These are phyloP conservation scores for Penicillium cosmopolitanum DNA, from an alignment of 495 filamentous ascomycete genomes.

Conservation along the genomic window DNA sequence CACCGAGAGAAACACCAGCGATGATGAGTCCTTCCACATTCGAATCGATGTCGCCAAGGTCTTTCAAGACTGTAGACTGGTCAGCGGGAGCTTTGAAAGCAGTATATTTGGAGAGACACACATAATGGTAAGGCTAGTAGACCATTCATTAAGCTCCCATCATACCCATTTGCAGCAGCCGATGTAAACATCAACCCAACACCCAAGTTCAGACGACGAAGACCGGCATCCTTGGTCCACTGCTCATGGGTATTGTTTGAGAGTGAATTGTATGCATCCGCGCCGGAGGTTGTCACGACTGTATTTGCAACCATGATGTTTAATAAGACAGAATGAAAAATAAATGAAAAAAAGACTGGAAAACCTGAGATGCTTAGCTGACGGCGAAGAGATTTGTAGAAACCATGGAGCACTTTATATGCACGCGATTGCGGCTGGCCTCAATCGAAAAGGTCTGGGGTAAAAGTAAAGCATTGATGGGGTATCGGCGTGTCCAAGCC, in stretches of 20 bases:
- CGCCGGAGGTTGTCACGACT: not conserved
- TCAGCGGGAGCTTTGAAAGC: not conserved
- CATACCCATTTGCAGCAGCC: not conserved
- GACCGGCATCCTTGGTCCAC: not conserved
- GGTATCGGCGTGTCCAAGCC: not conserved
- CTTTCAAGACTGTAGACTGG: not conserved
- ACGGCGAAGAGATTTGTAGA: not conserved
- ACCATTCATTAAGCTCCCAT: not conserved
- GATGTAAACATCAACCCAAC: not conserved
- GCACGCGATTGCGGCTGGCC: not conserved
- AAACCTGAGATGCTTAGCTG: not conserved
- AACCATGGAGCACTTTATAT: not conserved
- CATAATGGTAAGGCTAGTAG: not conserved
- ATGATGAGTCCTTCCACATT: not conserved
- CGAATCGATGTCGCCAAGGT: not conserved
- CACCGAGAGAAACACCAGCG: not conserved
- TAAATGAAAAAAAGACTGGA: not conserved
- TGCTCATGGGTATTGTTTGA: not conserved
- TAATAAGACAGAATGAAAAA: not conserved
- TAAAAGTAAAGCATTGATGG: not conserved
- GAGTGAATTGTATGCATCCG: not conserved
- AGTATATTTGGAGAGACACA: not conserved
- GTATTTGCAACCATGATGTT: not conserved
- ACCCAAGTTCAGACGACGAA: not conserved
- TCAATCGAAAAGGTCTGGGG: not conserved